phyloP scores from a whole-genome alignment of 257 asterid species.

The Fraxinus excelsior region DNA sequence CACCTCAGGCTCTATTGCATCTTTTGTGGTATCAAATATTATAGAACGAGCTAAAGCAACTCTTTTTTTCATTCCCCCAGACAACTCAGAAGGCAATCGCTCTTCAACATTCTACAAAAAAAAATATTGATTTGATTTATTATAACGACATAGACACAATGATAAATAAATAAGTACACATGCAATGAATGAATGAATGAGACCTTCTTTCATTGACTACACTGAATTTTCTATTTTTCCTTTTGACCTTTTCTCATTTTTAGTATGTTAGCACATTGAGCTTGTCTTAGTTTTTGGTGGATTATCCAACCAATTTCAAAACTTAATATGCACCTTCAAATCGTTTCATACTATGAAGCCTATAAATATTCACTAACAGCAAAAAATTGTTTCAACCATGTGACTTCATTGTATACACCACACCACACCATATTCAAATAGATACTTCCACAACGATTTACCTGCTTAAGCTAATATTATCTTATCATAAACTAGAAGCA shows the following conservation, averaged over 20 bases:
- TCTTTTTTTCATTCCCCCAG: conserved; percentile 99
- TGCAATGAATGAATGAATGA: conserved; percentile 13
- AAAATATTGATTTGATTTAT: conserved; percentile 20
- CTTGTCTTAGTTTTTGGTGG: conserved; percentile 13
- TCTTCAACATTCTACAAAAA: conserved; percentile 87
- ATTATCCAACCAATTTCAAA: conserved; percentile 2
- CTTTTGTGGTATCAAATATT: conserved; percentile 83
- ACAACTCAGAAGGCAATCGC: conserved; percentile 90
- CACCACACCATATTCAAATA: not conserved
- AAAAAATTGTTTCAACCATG: not conserved
- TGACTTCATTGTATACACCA: not conserved
- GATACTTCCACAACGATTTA: not conserved
- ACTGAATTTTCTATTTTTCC: not conserved
- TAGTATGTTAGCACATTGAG: conserved; percentile 20
- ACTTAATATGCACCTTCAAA: conserved; percentile 20
- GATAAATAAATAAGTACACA: not conserved
- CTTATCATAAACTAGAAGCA: not conserved
- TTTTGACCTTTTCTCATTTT: not conserved
- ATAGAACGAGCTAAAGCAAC: conserved; percentile 98
- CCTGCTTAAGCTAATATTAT: not conserved
- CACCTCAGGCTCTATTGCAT: conserved; percentile 93
- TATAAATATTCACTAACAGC: not conserved
- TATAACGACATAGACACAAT: not conserved
- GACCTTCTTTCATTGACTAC: conserved; percentile 21
- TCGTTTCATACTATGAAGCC: not conserved